Conservation (phyloP, 345 rosid species). For the Ceriops zippeliana region DNA sequence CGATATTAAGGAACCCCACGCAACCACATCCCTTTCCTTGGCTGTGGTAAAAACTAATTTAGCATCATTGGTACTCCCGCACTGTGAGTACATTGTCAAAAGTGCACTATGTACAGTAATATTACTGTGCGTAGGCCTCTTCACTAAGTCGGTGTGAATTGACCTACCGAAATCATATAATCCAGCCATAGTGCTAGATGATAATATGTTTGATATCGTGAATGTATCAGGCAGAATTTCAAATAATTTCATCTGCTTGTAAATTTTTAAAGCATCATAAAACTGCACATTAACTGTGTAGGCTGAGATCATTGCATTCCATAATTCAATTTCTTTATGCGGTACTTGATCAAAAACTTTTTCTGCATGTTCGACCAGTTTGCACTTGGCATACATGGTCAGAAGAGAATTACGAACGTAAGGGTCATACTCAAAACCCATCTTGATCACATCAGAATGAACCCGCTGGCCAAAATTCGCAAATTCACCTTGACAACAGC, state of each 20-base stretch:
- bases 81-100: constrained; percentile 52
- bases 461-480: constrained; percentile 52
- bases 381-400: constrained; percentile 68
- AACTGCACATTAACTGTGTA: constrained; percentile 42
- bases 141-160: constrained; percentile 57
- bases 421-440: constrained; percentile 51
- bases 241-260: constrained; percentile 42
- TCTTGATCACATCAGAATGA: constrained; percentile 62
- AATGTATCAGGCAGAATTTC: constrained; percentile 45
- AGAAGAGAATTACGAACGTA: constrained; percentile 60
- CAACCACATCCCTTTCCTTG: constrained; percentile 55
- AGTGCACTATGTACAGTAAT: constrained; percentile 48
- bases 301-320: constrained; percentile 79
- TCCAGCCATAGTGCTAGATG: constrained; percentile 46
- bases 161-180: constrained; percentile 49
- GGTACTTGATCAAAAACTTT: constrained; percentile 41
- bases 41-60: constrained; percentile 40
- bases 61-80: constrained; percentile 47
- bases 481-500: constrained; percentile 47
- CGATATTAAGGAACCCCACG: constrained; percentile 74
- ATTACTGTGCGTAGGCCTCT: constrained; percentile 43
- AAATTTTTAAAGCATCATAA: constrained; percentile 42
- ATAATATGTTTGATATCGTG: constrained; percentile 52
- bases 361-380: constrained; percentile 46
- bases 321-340: constrained; percentile 48